Conservation (phyloP, 768 basidiomycete species). For the Serendipita sp. region DNA sequence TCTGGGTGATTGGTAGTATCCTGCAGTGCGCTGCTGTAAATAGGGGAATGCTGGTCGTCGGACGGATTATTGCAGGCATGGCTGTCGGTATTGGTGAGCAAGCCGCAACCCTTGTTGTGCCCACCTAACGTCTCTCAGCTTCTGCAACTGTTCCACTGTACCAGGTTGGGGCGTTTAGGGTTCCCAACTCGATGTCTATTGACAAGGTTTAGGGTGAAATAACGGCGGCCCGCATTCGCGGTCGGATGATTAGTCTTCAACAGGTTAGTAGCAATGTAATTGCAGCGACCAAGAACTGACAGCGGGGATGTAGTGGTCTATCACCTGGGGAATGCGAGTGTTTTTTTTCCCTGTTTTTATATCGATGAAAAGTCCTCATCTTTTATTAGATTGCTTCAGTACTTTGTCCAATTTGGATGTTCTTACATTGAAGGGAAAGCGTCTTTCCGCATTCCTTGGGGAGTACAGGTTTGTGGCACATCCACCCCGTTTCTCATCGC, state of each 20-base stretch:
- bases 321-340: slow-evolving; percentile 54
- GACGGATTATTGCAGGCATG: slow-evolving; percentile 51
- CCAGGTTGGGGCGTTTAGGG: slow-evolving; percentile 55
- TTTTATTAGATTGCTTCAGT: slow-evolving; percentile 35
- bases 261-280: slow-evolving; percentile 48
- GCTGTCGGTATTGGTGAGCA: slow-evolving; percentile 28
- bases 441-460: slow-evolving; percentile 71
- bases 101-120: neutral
- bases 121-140: slow-evolving; percentile 29
- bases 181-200: neutral
- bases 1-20: slow-evolving; percentile 60
- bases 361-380: neutral
- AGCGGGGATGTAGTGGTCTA: slow-evolving; percentile 24
- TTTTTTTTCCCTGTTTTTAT: neutral
- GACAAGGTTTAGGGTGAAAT: slow-evolving; percentile 12
- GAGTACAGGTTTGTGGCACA: slow-evolving; percentile 21
- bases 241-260: slow-evolving; percentile 59
- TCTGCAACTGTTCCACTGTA: slow-evolving; percentile 58
- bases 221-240: slow-evolving; percentile 46
- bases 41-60: slow-evolving; percentile 60
- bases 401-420: slow-evolving; percentile 58
- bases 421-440: slow-evolving; percentile 55
- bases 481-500: neutral
- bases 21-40: slow-evolving; percentile 54
- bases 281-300: slow-evolving; percentile 30